A percentile compares a stretch with the other conserved stretches of the same genome.
Evolutionary conservation across 176 grass and related monocot genomes (phyloP).

Genomic region (Eragrostis curvula): DNA sequence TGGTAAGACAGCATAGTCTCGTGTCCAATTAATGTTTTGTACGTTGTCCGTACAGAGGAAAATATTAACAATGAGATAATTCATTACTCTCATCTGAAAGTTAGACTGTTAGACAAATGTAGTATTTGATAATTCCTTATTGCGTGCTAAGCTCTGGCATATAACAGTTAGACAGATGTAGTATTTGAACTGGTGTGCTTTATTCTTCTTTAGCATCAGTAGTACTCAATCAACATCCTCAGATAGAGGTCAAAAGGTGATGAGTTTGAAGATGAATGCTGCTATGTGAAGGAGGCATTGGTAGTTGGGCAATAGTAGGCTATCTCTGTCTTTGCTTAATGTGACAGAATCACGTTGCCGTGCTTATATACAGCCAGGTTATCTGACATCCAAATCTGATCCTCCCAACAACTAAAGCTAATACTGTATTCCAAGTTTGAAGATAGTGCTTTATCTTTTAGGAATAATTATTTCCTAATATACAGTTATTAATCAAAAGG

Average conservation of each 20-base stretch:
- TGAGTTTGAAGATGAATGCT: not conserved
- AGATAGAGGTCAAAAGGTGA: not conserved
- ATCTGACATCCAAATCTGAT: not conserved
- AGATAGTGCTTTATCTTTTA: not conserved
- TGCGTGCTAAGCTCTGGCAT: not conserved
- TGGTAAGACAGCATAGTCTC: constrained; percentile 11
- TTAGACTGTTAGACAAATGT: not conserved
- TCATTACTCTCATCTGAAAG: not conserved
- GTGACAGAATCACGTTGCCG: not conserved
- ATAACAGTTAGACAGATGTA: not conserved
- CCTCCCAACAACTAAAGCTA: constrained; percentile 6
- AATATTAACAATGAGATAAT: not conserved
- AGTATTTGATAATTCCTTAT: not conserved
- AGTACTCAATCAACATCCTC: not conserved
- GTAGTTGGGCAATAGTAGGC: not conserved
- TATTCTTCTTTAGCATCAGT: not conserved
- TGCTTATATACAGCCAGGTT: not conserved
- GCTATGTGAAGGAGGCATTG: not conserved
- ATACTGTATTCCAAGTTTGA: no score
- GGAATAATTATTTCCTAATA: not conserved
- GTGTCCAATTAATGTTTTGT: not conserved
- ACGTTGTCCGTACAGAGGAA: not conserved
- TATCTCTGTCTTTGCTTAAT: not conserved
- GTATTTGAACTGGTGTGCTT: not conserved
- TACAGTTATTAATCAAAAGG: not conserved